Evolutionary conservation across 2,329 filamentous ascomycete genomes (phyloP).

Genomic region (Curvularia spicifera): DNA sequence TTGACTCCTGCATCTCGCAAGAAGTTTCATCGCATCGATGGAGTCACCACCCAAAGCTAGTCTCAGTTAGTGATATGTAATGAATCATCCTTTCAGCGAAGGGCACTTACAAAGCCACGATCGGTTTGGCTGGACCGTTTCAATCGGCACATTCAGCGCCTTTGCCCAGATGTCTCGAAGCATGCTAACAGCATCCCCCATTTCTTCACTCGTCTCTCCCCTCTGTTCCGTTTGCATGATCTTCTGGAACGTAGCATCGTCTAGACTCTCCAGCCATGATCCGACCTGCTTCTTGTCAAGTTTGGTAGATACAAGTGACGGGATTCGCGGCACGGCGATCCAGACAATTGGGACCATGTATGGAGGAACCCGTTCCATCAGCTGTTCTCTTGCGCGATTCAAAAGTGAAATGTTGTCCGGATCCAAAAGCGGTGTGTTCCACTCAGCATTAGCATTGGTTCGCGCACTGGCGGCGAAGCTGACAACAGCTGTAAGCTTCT

Average conservation of each 20-base stretch:
- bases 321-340: slow-evolving; percentile 48
- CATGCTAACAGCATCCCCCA: too few relatives aligned
- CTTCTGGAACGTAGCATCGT: slow-evolving; percentile 49
- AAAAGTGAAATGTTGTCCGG: slow-evolving; percentile 39
- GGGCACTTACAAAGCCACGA: slow-evolving; percentile 36
- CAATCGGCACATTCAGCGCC: slow-evolving; percentile 49
- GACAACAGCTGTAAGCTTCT: slow-evolving; percentile 55
- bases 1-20: slow-evolving; percentile 41
- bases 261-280: slow-evolving; percentile 54
- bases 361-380: slow-evolving; percentile 35
- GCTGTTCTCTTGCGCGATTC: slow-evolving; percentile 37
- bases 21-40: slow-evolving; percentile 43
- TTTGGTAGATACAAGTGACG: slow-evolving; percentile 39
- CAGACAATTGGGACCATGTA: slow-evolving; percentile 46
- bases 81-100: too few relatives aligned
- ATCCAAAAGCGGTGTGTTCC: slow-evolving; percentile 43
- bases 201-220: too few relatives aligned
- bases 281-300: slow-evolving; percentile 45
- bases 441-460: slow-evolving; percentile 28
- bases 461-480: slow-evolving; percentile 40
- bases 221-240: slow-evolving; percentile 51
- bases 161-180: slow-evolving; percentile 51
- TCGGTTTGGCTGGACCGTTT: slow-evolving; percentile 33
- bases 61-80: background rate
- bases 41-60: slow-evolving; percentile 42